phyloP scores from a whole-genome alignment of 2,329 filamentous ascomycete genomes.

The Fusarium sp. region DNA sequence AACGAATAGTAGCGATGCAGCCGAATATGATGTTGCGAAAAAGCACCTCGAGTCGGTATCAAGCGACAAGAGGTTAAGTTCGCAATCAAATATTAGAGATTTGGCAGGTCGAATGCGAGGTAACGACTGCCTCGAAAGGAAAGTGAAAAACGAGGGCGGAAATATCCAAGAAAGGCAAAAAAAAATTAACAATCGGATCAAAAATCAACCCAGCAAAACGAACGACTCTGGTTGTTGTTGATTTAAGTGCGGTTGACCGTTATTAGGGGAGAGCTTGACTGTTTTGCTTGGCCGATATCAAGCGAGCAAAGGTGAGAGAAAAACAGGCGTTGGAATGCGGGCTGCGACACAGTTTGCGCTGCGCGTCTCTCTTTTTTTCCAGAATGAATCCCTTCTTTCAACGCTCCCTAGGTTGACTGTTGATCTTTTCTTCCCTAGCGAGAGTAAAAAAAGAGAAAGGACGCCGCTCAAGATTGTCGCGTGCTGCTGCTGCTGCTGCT shows the following conservation, averaged over 20 bases:
- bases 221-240: constrained; percentile 24
- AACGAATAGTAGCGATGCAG: constrained; percentile 1
- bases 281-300: constrained; percentile 9
- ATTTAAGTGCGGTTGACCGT: constrained; percentile 6
- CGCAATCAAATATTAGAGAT: constrained; percentile 18
- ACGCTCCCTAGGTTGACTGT: constrained; percentile 1
- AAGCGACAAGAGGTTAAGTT: background rate
- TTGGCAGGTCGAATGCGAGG: constrained; percentile 4
- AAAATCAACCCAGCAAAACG: constrained; percentile 30
- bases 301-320: background rate
- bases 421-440: constrained; percentile 15
- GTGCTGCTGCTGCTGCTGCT: background rate
- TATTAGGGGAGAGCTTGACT: constrained; percentile 15
- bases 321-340: constrained; percentile 33
- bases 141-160: background rate
- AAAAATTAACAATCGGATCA: constrained; percentile 7
- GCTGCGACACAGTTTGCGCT: constrained; percentile 33
- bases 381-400: background rate
- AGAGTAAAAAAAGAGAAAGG: constrained; percentile 8
- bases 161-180: background rate
- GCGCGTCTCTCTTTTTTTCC: constrained; percentile 24
- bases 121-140: constrained; percentile 19
- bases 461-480: constrained; percentile 6
- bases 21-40: constrained; percentile 5
- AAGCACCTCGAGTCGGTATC: constrained; percentile 16